These are phyloP conservation scores for Pelagophyceae sp. DNA, from an alignment of 352 stramenopile genomes.

Conservation along the genomic window DNA sequence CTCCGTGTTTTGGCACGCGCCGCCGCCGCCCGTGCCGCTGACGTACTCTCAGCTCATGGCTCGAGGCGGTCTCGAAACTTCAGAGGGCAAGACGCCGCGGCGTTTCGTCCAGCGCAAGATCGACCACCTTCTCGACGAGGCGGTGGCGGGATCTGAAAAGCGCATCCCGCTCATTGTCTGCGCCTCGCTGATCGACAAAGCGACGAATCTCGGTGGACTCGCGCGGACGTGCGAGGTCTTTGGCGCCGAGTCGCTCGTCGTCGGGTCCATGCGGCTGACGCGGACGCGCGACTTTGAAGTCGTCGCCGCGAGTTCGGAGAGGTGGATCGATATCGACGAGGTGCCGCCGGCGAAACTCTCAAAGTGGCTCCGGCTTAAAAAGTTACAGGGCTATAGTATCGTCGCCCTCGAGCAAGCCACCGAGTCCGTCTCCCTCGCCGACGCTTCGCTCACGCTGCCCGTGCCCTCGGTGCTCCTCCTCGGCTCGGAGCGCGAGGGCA, in stretches of 20 bases:
- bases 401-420: conserved; percentile 87
- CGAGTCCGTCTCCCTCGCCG: conserved; percentile 65
- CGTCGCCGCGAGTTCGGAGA: conserved; percentile 79
- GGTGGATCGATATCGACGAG: conserved; percentile 87
- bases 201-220: conserved; percentile 83
- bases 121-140: not conserved
- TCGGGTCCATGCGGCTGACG: conserved; percentile 67
- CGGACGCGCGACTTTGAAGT: conserved; percentile 78
- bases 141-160: conserved; percentile 1
- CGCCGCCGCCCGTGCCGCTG: not conserved
- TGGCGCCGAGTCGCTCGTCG: conserved; percentile 69
- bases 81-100: not conserved
- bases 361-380: conserved; percentile 47
- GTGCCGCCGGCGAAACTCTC: conserved; percentile 35
- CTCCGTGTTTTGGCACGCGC: not conserved
- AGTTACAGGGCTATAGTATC: conserved; percentile 74
- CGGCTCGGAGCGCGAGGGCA: conserved; percentile 90
- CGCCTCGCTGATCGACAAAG: conserved; percentile 77
- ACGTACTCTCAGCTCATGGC: not conserved
- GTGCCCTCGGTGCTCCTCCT: conserved; percentile 83
- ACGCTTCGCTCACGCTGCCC: conserved; percentile 63
- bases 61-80: too few relatives aligned
- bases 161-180: conserved; percentile 56
- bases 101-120: conserved; percentile 10
- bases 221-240: conserved; percentile 89